Conservation (phyloP, 805 yeast genomes). For the Monosporozyma solicola region DNA sequence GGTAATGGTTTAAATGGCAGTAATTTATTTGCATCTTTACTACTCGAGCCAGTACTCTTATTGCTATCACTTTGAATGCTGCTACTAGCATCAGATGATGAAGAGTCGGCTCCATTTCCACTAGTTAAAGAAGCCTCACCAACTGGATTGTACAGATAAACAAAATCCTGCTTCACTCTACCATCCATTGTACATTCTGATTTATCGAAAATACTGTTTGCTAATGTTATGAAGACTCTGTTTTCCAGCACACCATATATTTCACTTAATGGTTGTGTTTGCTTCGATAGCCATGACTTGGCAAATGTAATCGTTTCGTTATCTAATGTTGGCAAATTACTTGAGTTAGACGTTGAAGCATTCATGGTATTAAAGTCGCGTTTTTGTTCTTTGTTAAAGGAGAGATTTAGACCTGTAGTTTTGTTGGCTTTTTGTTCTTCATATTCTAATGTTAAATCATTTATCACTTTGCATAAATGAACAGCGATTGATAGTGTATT, state of each 20-base stretch:
- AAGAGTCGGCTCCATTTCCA: slow-evolving; percentile 3
- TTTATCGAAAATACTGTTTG: slow-evolving; percentile 29
- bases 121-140: slow-evolving; percentile 6
- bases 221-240: slow-evolving; percentile 47
- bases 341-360: not conserved
- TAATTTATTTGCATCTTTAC: not conserved
- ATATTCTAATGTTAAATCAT: slow-evolving; percentile 23
- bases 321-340: slow-evolving; percentile 16
- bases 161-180: slow-evolving; percentile 28
- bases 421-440: slow-evolving; percentile 3
- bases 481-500: slow-evolving; percentile 65
- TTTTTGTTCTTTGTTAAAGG: slow-evolving; percentile 2
- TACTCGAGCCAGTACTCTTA: not conserved
- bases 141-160: slow-evolving; percentile 18
- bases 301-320: slow-evolving; percentile 41
- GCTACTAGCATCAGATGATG: slow-evolving; percentile 3
- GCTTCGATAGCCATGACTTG: slow-evolving; percentile 72
- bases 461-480: slow-evolving; percentile 32
- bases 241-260: slow-evolving; percentile 71
- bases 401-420: not conserved
- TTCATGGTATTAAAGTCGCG: not conserved
- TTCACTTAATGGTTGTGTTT: slow-evolving; percentile 73
- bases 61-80: not conserved
- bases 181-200: slow-evolving; percentile 33
- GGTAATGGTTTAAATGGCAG: slow-evolving; percentile 4